Conservation (phyloP, 1,284 basidiomycete genomes). For the Cryptococcus deneoformans region DNA sequence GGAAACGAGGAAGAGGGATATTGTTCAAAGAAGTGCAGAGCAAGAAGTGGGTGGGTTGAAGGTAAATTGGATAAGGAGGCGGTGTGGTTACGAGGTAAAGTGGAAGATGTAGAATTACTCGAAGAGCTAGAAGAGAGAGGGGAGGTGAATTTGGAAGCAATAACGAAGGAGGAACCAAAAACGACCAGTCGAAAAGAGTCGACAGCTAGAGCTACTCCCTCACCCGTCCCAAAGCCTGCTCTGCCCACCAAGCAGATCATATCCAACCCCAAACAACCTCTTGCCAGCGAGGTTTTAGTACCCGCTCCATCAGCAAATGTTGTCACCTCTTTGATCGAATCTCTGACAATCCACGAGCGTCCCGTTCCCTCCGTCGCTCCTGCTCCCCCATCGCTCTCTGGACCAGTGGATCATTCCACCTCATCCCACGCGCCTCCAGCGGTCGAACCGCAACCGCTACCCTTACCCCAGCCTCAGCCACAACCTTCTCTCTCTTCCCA, state of each 20-base stretch:
- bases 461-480: not conserved
- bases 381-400: no score
- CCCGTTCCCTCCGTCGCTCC: not conserved
- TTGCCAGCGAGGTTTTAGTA: not conserved
- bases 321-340: conserved; percentile 10
- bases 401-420: no score
- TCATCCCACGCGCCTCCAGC: not conserved
- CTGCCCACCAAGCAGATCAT: not conserved
- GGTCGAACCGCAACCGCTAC: not conserved
- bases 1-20: conserved; percentile 40
- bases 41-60: conserved; percentile 26
- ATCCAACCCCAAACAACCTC: not conserved
- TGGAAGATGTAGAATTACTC: conserved; percentile 20
- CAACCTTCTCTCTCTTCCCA: not conserved
- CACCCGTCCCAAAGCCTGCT: not conserved
- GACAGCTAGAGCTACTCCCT: no score
- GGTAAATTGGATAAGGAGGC: conserved; percentile 24
- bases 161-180: not conserved
- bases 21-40: conserved; percentile 27
- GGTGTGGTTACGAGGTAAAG: conserved; percentile 26
- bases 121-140: conserved; percentile 33
- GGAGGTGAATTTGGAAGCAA: conserved; percentile 1
- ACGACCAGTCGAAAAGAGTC: not conserved
- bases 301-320: not conserved
- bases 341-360: conserved; percentile 14